phyloP scores from a whole-genome alignment of 1,284 basidiomycete species.

The Austroboletus niveus region DNA sequence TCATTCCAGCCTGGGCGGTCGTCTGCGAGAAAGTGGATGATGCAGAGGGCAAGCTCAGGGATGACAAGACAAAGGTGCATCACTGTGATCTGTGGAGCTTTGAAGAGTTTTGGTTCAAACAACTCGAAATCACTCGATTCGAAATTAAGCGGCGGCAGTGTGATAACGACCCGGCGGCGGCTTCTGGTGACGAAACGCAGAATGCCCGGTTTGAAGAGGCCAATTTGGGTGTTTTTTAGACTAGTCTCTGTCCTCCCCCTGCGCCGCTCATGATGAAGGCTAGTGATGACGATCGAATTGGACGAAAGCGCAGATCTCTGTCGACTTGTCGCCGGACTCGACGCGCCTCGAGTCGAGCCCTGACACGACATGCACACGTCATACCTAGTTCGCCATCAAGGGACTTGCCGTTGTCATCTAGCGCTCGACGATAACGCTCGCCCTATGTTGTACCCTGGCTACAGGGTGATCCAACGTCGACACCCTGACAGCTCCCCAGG shows the following conservation, averaged over 20 bases:
- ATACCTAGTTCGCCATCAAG: not conserved
- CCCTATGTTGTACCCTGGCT: not conserved
- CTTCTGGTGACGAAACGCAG: not conserved
- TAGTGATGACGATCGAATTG: not conserved
- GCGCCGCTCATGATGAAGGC: too few species aligned
- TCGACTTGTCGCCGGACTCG: not conserved
- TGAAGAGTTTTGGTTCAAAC: not conserved
- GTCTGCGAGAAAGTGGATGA: slow-evolving; percentile 26
- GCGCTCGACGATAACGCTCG: not conserved
- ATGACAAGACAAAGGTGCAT: slow-evolving; percentile 31
- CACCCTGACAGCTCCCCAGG: not conserved
- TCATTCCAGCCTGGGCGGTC: slow-evolving; percentile 19
- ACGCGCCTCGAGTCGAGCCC: not conserved
- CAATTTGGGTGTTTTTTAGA: too few species aligned
- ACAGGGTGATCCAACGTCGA: not conserved
- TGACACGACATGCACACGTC: not conserved
- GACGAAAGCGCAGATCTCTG: not conserved
- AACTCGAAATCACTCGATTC: too few species aligned
- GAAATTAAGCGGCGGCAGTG: not conserved
- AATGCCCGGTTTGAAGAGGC: too few species aligned
- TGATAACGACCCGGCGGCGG: not conserved
- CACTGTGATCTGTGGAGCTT: not conserved
- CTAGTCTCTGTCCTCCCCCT: too few species aligned
- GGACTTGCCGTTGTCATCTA: not conserved
- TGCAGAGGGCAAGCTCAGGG: slow-evolving; percentile 24